Percentiles rank a stretch among this genome's conserved stretches.
These are phyloP conservation scores for Pseudocercospora pini-densiflorae DNA, from an alignment of 2,329 filamentous ascomycete species.

Conservation along the genomic window DNA sequence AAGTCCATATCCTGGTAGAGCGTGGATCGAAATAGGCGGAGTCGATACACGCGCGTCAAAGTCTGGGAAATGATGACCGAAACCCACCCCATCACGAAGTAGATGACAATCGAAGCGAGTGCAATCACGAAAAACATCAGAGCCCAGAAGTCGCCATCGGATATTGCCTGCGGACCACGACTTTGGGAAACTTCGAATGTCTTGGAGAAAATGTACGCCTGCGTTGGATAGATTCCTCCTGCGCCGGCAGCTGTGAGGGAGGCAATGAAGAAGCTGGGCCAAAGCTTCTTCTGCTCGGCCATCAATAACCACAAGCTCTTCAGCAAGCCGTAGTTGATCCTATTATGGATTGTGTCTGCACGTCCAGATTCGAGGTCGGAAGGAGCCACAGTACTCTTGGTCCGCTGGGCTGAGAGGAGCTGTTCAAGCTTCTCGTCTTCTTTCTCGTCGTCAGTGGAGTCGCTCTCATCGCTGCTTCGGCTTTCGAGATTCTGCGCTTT, in stretches of 20 bases:
- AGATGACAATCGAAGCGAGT: conserved; percentile 50
- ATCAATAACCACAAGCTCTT: conserved; percentile 42
- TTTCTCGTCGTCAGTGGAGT: conserved; percentile 12
- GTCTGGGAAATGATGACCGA: conserved; percentile 11
- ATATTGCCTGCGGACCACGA: conserved; percentile 40
- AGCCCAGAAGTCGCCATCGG: conserved; percentile 55
- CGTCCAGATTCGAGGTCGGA: conserved; percentile 3
- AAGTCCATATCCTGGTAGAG: conserved; percentile 54
- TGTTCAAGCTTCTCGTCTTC: conserved; percentile 29
- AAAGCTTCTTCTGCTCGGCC: conserved; percentile 39
- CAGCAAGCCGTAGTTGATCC: conserved; percentile 38
- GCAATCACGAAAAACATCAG: conserved; percentile 62
- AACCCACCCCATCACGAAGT: conserved; percentile 49
- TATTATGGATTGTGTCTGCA: conserved; percentile 22
- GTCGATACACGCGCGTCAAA: conserved; percentile 39
- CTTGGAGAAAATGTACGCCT: conserved; percentile 55
- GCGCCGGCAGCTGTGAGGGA: conserved; percentile 38
- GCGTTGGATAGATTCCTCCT: conserved; percentile 52
- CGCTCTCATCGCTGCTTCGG: neutral
- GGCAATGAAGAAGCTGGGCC: conserved; percentile 44
- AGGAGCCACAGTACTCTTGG: conserved; percentile 1
- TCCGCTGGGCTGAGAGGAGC: neutral
- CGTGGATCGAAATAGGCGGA: conserved; percentile 36
- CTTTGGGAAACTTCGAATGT: conserved; percentile 53
- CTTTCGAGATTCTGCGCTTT: conserved; percentile 18